These are phyloP conservation scores for Coemansia sp. DNA, from an alignment of 192 early-diverging fungal genomes.

Conservation along the genomic window DNA sequence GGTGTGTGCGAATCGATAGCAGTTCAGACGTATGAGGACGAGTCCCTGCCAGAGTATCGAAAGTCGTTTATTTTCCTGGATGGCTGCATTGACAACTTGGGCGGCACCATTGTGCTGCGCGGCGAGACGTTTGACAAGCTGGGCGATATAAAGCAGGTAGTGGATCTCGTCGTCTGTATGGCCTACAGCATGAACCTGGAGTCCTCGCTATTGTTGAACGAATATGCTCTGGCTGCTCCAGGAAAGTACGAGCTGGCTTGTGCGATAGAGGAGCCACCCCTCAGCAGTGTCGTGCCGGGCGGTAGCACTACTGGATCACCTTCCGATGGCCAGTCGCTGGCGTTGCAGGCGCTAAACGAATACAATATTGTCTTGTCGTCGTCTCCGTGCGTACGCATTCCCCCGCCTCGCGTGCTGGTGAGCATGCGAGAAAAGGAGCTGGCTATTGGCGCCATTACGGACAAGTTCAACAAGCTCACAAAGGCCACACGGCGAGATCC, in stretches of 20 bases:
- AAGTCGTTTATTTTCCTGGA: slow-evolving; percentile 90
- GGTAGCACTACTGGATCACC: background rate
- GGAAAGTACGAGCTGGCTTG: slow-evolving; percentile 20
- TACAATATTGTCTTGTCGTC: slow-evolving; percentile 75
- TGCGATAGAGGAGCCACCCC: background rate
- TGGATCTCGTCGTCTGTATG: slow-evolving; percentile 80
- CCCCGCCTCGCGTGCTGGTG: slow-evolving; percentile 78
- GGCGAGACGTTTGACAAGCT: slow-evolving; percentile 72
- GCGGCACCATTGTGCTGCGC: slow-evolving; percentile 86
- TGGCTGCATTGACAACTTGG: slow-evolving; percentile 73
- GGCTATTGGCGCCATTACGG: slow-evolving; percentile 28
- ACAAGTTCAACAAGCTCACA: slow-evolving; percentile 32
- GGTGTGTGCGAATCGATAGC: slow-evolving; percentile 77
- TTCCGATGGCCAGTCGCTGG: slow-evolving; percentile 23
- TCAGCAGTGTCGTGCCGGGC: background rate
- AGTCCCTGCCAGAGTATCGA: slow-evolving; percentile 71
- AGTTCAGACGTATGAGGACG: slow-evolving; percentile 80
- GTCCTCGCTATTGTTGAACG: slow-evolving; percentile 70
- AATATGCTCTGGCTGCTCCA: slow-evolving; percentile 64
- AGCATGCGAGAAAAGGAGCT: slow-evolving; percentile 62
- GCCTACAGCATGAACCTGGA: slow-evolving; percentile 89
- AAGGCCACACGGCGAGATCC: slow-evolving; percentile 12
- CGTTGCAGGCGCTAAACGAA: slow-evolving; percentile 60
- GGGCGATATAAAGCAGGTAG: slow-evolving; percentile 74
- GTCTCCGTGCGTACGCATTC: slow-evolving; percentile 83